Evolutionary conservation across 2,329 filamentous ascomycete genomes (phyloP), one percentile per base, ranked within the genome.

Genomic region (Ophiocordyceps camponoti-floridani): DNA sequence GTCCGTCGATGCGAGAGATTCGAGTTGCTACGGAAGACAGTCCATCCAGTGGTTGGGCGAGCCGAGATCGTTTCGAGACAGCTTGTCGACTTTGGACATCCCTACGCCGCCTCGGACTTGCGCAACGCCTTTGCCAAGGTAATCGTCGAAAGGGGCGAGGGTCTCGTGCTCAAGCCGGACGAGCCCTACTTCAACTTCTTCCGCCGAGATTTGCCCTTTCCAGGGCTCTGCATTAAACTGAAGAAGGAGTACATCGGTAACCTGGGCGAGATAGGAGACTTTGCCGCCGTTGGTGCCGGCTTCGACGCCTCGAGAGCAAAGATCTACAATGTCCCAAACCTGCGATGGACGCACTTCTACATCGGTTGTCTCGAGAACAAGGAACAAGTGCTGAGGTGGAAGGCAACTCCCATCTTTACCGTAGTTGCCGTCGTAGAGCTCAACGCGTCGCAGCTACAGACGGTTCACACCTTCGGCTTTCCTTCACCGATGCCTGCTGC

Each of bases 191-290:
- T 94, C 49, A 66, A 75, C 45, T 74, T 70, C 50, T 55, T 49
- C 28, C 53, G 54, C 41, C 53, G 50, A 41, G 52, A 53, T 40
- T 51, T 62, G 52, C 49, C 67, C 28, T 65, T 64, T 47, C 55
- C 59, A 3, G 65, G 65, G 13, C 68, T 64, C 46, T 82, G 77
- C 56, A 84, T 94, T 54, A 94, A 94, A 61, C 61, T 94, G 40
- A 94, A 94, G 60, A 86, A 86, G 54, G 84, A 91, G 54, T 94
- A 93, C 53, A 62, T 94, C 35, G 69, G 72, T 26, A 77, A 77
- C 3, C 75, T 89, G 56, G 85, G 86, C 1, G 87, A 93, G 48
- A 76, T 86, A 28, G 83, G 83, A 10, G 88, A 94, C 57, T 84
- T 94, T 55, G 79, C 82, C 2, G 70, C 89, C 2, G 65, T 94